Evolutionary conservation across 805 yeast species (phyloP).

Genomic region (fission yeast (Schizosaccharomyces pombe)): DNA sequence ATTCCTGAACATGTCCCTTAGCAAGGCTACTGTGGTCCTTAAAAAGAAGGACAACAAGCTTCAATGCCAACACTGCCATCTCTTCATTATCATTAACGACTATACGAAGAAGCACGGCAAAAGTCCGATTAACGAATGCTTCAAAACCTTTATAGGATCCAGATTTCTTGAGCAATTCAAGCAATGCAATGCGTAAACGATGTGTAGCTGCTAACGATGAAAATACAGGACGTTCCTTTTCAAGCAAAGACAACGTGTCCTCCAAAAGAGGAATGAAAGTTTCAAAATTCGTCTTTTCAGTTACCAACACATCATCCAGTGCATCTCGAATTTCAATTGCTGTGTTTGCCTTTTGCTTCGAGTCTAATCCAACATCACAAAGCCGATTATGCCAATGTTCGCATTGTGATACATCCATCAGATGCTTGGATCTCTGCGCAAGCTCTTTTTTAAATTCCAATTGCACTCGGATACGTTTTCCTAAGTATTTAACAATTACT

Average conservation of each 20-base stretch:
- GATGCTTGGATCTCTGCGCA: not conserved
- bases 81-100: conserved; percentile 73
- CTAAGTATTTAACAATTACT: no score
- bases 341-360: conserved; percentile 1
- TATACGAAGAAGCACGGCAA: conserved; percentile 26
- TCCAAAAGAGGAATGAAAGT: not conserved
- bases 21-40: conserved; percentile 53
- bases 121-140: conserved; percentile 34
- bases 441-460: no score
- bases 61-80: conserved; percentile 79
- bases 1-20: conserved; percentile 53
- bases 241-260: not conserved
- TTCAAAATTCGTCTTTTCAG: not conserved
- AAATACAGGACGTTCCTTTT: conserved; percentile 1
- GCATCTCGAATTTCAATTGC: conserved; percentile 3
- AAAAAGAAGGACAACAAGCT: conserved; percentile 62
- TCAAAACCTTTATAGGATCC: conserved; percentile 63
- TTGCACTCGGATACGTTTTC: no score
- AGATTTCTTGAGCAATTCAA: conserved; percentile 44
- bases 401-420: not conserved
- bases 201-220: not conserved
- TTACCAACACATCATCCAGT: not conserved
- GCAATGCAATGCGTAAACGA: conserved; percentile 36
- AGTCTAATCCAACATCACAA: conserved; percentile 1
- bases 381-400: conserved; percentile 1